phyloP scores from a whole-genome alignment of 371 early-diverging fungal species.

The Mortierella sp. region DNA sequence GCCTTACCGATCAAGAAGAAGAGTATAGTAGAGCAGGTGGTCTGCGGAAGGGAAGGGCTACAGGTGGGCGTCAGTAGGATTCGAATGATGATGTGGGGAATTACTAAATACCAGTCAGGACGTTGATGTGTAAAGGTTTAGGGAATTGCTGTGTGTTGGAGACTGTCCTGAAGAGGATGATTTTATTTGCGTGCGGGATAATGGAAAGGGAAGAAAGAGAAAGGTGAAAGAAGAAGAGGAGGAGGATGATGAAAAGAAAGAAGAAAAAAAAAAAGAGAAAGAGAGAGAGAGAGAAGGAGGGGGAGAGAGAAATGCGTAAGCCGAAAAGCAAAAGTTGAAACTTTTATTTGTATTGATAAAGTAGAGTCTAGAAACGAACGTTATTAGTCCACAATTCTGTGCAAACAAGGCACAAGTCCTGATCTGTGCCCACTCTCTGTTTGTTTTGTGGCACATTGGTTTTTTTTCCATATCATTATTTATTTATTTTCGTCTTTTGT shows the following conservation, averaged over 20 bases:
- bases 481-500: too few species aligned
- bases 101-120: too few species aligned
- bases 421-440: too few species aligned
- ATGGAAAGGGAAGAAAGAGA: not conserved
- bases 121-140: too few species aligned
- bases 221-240: not conserved
- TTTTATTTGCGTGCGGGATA: not conserved
- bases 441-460: too few species aligned
- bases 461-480: too few species aligned
- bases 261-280: not conserved
- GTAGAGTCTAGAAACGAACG: too few species aligned
- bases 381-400: too few species aligned
- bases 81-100: not conserved
- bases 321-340: conserved; percentile 2
- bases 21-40: not conserved
- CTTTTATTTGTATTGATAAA: too few species aligned
- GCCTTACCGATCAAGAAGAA: not conserved
- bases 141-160: not conserved
- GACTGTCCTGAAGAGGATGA: not conserved
- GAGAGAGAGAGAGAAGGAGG: not conserved
- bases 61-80: not conserved
- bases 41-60: not conserved
- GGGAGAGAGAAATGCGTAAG: not conserved
- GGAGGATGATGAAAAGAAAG: not conserved
- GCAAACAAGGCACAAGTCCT: too few species aligned